Evolutionary conservation across 2,329 filamentous ascomycete species (phyloP), one percentile per base, ranked within the genome.

Genomic region (Colletotrichum sp.): DNA sequence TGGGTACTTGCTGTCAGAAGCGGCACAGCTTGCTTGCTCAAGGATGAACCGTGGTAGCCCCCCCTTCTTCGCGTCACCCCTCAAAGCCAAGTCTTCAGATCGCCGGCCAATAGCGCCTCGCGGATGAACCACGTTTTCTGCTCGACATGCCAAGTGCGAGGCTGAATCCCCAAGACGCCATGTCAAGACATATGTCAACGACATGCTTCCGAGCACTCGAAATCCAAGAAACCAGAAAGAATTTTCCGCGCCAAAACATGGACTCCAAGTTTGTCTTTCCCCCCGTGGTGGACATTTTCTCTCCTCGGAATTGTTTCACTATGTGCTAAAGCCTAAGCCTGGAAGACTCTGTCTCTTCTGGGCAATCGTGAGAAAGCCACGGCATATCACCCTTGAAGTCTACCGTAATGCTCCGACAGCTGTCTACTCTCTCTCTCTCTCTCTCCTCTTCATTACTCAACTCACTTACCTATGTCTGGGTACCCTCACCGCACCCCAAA

Each of bases 91-190:
- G 64, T 76, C 74, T 60, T 74, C 74, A 74, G 64, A 76, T 67
- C 22, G 32, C 63, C 34, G 71, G 65, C 79, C 79, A 80, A 80
- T 80, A 30, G 70, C 65, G 68, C 55, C 34, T 52, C 72, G 39
- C 55, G 48, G 68, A 77, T 57, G 64, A 75, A 79, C 79, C 79
- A 79, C 78, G 78, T 79, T 79, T 78, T 75, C 74, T 72, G 67
- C 75, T 77, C 74, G 75, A 77, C 79, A 76, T 75, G 77, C 77
- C 75, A 79, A 78, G 77, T 69, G 69, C 79, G 75, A 80, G 79
- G 79, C 79, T 80, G 79, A 79, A 73, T 48, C 44, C n/a, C 44
- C n/a, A 22, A 22, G n/a, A 22, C 44, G 44, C 44, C 44, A 48
- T 22, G 44, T 48, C n/a, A 22, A 48, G 8, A 22, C 44, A 22